Evolutionary conservation across 345 rosid species (phyloP).

Genomic region (Ceriops zippeliana): DNA sequence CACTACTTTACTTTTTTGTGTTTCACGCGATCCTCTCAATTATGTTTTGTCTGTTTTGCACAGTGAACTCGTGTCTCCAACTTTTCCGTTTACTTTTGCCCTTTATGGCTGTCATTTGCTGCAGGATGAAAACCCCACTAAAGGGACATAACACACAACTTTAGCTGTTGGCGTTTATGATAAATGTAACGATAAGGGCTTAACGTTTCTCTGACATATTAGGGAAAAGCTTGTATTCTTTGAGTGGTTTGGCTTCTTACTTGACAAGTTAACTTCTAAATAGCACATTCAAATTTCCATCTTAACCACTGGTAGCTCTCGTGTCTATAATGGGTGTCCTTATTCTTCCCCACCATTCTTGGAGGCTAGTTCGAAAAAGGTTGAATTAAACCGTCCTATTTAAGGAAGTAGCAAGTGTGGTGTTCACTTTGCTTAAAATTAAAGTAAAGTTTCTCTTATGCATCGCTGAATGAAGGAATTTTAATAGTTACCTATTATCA

Average conservation of each 20-base stretch:
- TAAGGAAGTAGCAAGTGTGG: background rate
- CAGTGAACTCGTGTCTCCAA: background rate
- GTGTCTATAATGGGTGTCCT: constrained; percentile 12
- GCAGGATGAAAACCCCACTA: background rate
- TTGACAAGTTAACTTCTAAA: background rate
- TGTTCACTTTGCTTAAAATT: background rate
- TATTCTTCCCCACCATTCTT: constrained; percentile 2
- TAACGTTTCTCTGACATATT: background rate
- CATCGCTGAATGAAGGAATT: background rate
- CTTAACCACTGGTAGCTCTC: background rate
- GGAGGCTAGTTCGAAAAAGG: background rate
- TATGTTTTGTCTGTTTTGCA: constrained; percentile 2
- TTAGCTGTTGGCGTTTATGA: background rate
- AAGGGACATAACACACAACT: background rate
- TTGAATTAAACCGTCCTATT: background rate
- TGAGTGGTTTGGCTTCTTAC: background rate
- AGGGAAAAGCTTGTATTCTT: background rate
- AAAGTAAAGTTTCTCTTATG: background rate
- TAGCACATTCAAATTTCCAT: background rate
- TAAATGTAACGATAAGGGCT: background rate
- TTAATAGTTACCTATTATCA: background rate
- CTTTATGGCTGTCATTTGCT: background rate
- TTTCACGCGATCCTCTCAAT: constrained; percentile 11
- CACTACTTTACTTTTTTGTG: background rate
- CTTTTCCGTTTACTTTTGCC: background rate